These are phyloP conservation scores for Wickerhamomyces chaumierensis DNA, from an alignment of 805 yeast species.

Conservation along the genomic window DNA sequence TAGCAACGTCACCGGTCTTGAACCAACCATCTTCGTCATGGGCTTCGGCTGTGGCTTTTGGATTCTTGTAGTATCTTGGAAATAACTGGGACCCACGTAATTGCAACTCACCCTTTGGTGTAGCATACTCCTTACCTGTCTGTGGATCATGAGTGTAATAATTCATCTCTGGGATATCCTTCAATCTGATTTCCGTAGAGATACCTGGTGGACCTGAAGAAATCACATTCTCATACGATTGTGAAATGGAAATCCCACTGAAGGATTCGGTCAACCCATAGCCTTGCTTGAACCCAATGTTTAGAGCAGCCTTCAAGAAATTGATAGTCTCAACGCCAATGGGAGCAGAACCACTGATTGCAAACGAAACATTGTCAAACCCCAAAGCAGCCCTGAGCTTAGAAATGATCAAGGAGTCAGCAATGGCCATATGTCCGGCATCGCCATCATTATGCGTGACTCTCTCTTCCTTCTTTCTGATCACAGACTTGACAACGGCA, in stretches of 20 bases:
- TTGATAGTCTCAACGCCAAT: conserved; percentile 40
- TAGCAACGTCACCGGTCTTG: conserved; percentile 47
- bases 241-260: conserved; percentile 27
- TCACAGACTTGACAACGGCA: conserved; percentile 3
- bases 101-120: conserved; percentile 34
- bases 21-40: conserved; percentile 43
- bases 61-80: conserved; percentile 34
- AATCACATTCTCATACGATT: conserved; percentile 13
- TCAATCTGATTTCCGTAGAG: conserved; percentile 36
- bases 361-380: conserved; percentile 22
- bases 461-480: conserved; percentile 1
- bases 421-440: conserved; percentile 20
- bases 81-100: conserved; percentile 47
- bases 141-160: conserved; percentile 6
- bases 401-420: conserved; percentile 17
- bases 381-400: conserved; percentile 22
- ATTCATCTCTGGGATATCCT: conserved; percentile 37
- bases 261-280: conserved; percentile 46
- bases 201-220: conserved; percentile 27
- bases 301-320: conserved; percentile 41
- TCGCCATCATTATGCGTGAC: conserved; percentile 3
- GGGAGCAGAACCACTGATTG: conserved; percentile 48
- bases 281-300: conserved; percentile 34
- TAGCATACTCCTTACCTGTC: background rate
- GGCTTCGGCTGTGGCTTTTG: conserved; percentile 33